phyloP scores from a whole-genome alignment of 352 stramenopile species.

The Globisporangium recalcitrans region DNA sequence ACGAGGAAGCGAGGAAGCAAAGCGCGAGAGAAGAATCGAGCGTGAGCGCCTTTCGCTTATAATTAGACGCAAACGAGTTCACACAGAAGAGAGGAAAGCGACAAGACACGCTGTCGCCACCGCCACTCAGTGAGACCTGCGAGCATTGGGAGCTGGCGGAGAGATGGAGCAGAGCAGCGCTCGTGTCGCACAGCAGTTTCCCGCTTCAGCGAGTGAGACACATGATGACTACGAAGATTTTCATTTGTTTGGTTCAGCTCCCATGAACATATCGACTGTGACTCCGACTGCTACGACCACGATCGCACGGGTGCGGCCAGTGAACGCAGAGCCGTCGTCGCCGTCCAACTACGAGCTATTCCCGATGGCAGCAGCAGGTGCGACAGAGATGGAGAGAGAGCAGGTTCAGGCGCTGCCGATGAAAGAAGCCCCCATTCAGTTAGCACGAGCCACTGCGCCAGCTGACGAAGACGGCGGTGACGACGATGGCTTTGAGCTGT shows the following conservation, averaged over 20 bases:
- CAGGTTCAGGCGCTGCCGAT: slow-evolving; percentile 1
- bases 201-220: neutral
- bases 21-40: neutral
- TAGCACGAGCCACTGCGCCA: slow-evolving; percentile 7
- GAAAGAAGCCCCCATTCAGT: slow-evolving; percentile 1
- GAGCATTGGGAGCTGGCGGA: neutral
- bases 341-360: slow-evolving; percentile 39
- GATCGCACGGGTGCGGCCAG: neutral
- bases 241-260: slow-evolving; percentile 7
- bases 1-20: slow-evolving; percentile 4
- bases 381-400: neutral
- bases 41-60: neutral
- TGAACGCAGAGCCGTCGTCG: slow-evolving; percentile 13
- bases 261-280: neutral
- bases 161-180: slow-evolving; percentile 3
- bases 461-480: neutral
- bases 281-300: neutral
- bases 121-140: neutral
- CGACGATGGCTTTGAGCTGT: slow-evolving; percentile 25
- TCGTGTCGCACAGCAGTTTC: slow-evolving; percentile 5
- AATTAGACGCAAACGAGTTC: neutral
- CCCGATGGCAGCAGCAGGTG: slow-evolving; percentile 18
- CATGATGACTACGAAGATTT: slow-evolving; percentile 10
- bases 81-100: neutral
- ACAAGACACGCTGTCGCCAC: neutral